Evolutionary conservation across 805 yeast genomes (phyloP).

Genomic region (Kuraishia capsulata): DNA sequence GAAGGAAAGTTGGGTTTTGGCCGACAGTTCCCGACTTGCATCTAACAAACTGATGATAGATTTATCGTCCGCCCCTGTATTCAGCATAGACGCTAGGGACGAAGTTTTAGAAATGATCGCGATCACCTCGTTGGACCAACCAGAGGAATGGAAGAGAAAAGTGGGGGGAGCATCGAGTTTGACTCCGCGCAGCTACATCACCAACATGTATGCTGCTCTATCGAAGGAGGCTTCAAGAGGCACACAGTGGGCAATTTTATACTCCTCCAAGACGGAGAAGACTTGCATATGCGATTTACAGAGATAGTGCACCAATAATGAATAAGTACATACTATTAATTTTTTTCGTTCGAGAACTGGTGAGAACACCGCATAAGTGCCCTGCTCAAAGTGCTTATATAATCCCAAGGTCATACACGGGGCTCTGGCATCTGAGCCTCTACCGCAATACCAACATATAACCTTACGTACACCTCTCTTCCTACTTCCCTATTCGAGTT

Average conservation of each 20-base stretch:
- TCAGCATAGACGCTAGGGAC: slow-evolving; percentile 72
- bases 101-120: slow-evolving; percentile 81
- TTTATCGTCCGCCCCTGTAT: slow-evolving; percentile 59
- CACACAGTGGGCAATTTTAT: slow-evolving; percentile 65
- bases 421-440: too few species aligned
- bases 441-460: too few species aligned
- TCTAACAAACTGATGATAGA: slow-evolving; percentile 43
- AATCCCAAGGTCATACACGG: too few species aligned
- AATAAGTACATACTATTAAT: too few species aligned
- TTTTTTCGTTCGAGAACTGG: not conserved
- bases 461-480: too few species aligned
- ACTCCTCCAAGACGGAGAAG: slow-evolving; percentile 70
- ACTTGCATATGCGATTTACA: slow-evolving; percentile 60
- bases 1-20: slow-evolving; percentile 68
- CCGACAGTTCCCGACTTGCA: slow-evolving; percentile 61
- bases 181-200: slow-evolving; percentile 71
- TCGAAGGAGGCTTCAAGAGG: slow-evolving; percentile 67
- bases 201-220: slow-evolving; percentile 63
- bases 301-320: too few species aligned
- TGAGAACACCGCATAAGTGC: not conserved
- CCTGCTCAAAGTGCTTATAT: too few species aligned
- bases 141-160: slow-evolving; percentile 77
- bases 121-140: slow-evolving; percentile 62
- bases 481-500: too few species aligned
- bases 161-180: slow-evolving; percentile 78